Conservation (phyloP, 2,329 filamentous ascomycete species). For the Aspergillaceae sp. region DNA sequence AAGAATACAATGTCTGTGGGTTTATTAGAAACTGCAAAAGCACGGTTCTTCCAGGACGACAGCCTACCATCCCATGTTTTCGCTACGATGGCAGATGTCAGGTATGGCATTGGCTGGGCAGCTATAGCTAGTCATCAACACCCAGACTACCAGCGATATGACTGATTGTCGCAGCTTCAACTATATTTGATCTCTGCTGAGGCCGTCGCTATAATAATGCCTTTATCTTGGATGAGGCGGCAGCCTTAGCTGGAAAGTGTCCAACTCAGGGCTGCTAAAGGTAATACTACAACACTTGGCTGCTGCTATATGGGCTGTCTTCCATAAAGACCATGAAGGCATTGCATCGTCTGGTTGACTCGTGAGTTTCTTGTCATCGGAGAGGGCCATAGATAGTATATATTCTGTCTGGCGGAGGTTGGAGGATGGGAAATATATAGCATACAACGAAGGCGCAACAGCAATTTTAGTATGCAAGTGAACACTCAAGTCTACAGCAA, state of each 20-base stretch:
- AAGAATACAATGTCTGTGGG: conserved; percentile 16
- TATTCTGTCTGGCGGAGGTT: conserved; percentile 43
- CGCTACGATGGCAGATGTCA: conserved; percentile 11
- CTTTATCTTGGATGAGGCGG: conserved; percentile 28
- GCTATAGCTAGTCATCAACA: conserved; percentile 21
- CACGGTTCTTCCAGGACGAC: too few species aligned
- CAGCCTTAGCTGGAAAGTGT: conserved; percentile 35
- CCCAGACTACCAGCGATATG: conserved; percentile 21
- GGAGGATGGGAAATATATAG: too few species aligned
- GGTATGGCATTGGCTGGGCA: conserved; percentile 18
- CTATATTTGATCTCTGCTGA: conserved; percentile 19
- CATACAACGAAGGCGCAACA: too few species aligned
- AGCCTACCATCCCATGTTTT: conserved; percentile 24
- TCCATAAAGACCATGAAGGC: conserved; percentile 54
- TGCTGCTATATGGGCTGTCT: conserved; percentile 53
- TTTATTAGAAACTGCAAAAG: too few species aligned
- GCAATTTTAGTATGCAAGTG: too few species aligned
- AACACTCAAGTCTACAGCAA: too few species aligned
- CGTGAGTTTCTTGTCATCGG: background rate
- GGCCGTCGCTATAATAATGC: conserved; percentile 27
- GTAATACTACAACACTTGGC: conserved; percentile 49
- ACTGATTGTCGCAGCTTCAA: conserved; percentile 42
- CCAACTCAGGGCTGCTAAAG: conserved; percentile 46
- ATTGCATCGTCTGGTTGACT: conserved; percentile 23
- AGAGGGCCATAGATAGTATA: background rate